Base-by-base conservation (phyloP, 129 eudicot genomes). In the Artemisia tridentata region DNA sequence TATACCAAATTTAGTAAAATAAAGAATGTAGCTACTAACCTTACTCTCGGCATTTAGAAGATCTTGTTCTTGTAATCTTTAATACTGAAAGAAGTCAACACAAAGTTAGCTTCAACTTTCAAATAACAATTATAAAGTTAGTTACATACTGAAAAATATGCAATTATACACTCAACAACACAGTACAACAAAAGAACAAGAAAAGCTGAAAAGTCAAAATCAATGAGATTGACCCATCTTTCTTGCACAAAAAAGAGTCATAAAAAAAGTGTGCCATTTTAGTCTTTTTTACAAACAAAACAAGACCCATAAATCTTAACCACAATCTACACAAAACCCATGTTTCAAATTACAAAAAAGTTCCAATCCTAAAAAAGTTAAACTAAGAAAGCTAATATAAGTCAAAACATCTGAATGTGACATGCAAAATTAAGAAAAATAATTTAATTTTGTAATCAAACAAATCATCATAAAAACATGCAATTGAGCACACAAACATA, bases 31-130 rank as follows among this genome's bases (percentile, higher is more conserved):
- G 70, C 41, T 52, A 38, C 78, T 47, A 51, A 86, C 92, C 92
- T 86, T 81, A 68, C 74, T 86, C 86, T 75, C 43, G 88, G 86
- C 88, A 86, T 86, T 71, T 67, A 63, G 11, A 50, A 18, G 69
- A 72, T 63, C 72, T 64, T 82, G 71, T 27, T 47, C 57, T 54
- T 63, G 65, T 27, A 49, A 4, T 46, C 69, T 74, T 57, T 12
- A 69, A 67, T 31, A 29, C 84, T 82, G 83, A 53, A 78, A 78
- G 17, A 54, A 41, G 57, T 59, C 34, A 72, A 49, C 72, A 50
- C 64, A 52, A 19, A 71, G 82, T 66, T 29, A 65, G 74, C n/a
- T 63, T 55, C 21, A 52, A 38, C 45, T 38, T 38, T 38, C 45
- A 38, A 38, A 38, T 38, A 38, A 38, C 45, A 38, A 38, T 38